Conservation (phyloP, 108 stramenopile genomes). For the Cyclotella choctawhatcheeana region DNA sequence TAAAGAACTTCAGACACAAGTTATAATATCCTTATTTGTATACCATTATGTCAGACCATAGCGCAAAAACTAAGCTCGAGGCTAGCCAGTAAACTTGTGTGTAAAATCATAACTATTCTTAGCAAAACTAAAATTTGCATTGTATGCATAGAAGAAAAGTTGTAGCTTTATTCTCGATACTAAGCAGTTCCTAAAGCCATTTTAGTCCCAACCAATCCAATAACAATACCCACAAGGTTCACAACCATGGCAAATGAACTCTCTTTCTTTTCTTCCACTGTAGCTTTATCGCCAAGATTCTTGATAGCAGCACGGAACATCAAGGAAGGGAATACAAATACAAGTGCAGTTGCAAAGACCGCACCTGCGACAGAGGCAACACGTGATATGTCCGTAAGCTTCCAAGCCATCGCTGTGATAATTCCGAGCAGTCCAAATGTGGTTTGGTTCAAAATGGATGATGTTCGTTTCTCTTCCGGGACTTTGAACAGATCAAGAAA, state of each 20-base stretch:
- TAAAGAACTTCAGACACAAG: too few species aligned
- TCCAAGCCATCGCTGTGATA: conserved; percentile 54
- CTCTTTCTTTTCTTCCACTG: conserved; percentile 60
- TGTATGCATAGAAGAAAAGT: too few species aligned
- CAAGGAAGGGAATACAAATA: conserved; percentile 85
- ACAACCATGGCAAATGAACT: conserved; percentile 65
- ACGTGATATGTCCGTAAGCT: conserved; percentile 62
- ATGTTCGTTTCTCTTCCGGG: conserved; percentile 62
- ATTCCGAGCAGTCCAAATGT: conserved; percentile 51
- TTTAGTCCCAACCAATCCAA: conserved; percentile 80
- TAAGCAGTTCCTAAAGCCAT: conserved; percentile 71
- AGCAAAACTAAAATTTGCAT: too few species aligned
- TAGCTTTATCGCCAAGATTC: conserved; percentile 59
- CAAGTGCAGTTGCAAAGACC: conserved; percentile 76
- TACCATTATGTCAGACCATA: too few species aligned
- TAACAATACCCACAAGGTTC: conserved; percentile 74
- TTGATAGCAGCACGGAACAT: conserved; percentile 71
- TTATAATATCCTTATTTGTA: too few species aligned
- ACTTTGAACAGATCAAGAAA: conserved; percentile 67
- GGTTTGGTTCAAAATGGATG: conserved; percentile 62
- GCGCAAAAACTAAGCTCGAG: too few species aligned
- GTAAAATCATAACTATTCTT: too few species aligned
- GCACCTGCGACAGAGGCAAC: conserved; percentile 84
- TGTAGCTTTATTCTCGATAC: too few species aligned
- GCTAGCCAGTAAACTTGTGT: too few species aligned